A percentile compares a stretch with the other conserved stretches of the same genome.
Evolutionary conservation across 106 monocot species (phyloP).

Genomic region (Phalaenopsis aphrodite): DNA sequence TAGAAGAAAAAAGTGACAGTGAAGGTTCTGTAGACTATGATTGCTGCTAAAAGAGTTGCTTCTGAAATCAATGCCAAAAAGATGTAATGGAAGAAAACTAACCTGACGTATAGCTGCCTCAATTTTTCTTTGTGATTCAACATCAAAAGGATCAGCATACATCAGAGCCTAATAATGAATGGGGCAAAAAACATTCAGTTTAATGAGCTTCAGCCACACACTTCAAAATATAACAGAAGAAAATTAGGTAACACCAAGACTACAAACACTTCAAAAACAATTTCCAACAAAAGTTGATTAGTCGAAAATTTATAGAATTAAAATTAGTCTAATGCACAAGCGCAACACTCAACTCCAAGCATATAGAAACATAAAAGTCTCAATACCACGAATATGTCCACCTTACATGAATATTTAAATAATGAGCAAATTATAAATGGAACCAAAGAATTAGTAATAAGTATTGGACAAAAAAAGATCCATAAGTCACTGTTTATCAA

Average conservation of each 20-base stretch:
- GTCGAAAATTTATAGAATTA: neutral
- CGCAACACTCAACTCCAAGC: neutral
- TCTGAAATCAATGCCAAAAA: neutral
- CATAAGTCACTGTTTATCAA: neutral
- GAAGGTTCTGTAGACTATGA: neutral
- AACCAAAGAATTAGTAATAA: neutral
- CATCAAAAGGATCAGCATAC: constrained; percentile 96
- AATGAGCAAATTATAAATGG: neutral
- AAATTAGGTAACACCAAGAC: neutral
- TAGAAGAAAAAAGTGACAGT: neutral
- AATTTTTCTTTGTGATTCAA: constrained; percentile 77
- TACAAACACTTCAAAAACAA: neutral
- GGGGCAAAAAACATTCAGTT: neutral
- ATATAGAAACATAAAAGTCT: neutral
- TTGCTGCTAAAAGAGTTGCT: neutral
- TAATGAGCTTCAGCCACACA: neutral
- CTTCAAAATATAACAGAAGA: neutral
- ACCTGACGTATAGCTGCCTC: constrained; percentile 94
- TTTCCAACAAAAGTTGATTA: neutral
- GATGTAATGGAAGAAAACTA: neutral
- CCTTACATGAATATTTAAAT: neutral
- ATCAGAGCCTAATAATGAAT: constrained; percentile 57
- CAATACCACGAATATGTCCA: neutral
- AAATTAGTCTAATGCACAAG: neutral
- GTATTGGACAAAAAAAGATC: neutral